These are phyloP conservation scores for Saccharomyces hybrid DNA, from an alignment of 1,139 yeast species.

Conservation along the genomic window DNA sequence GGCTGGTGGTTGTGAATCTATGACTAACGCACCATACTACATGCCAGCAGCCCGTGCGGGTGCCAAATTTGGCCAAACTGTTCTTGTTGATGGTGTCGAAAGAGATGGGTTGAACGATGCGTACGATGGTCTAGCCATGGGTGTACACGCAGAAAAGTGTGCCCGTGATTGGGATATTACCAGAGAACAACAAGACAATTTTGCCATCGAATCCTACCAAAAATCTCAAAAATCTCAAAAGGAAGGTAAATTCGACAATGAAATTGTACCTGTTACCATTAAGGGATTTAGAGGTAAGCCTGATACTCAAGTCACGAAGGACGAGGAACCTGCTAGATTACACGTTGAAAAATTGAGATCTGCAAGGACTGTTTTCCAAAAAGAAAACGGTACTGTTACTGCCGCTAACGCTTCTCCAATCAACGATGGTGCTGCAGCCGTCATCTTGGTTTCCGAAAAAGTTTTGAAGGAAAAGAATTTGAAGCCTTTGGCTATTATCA, in stretches of 20 bases:
- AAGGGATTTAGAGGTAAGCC: conserved; percentile 94
- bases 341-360: conserved; percentile 65
- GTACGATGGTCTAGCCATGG: conserved; percentile 82
- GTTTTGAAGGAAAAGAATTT: conserved; percentile 78
- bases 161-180: conserved; percentile 61
- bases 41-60: conserved; percentile 80
- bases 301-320: conserved; percentile 58
- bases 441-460: conserved; percentile 72
- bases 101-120: conserved; percentile 91
- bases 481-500: conserved; percentile 78
- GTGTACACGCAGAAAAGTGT: conserved; percentile 93
- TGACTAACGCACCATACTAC: conserved; percentile 94
- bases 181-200: conserved; percentile 66
- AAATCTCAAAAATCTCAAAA: conserved; percentile 76
- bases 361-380: conserved; percentile 90
- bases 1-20: conserved; percentile 96
- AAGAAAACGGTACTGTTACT: conserved; percentile 87
- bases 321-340: conserved; percentile 64
- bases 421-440: conserved; percentile 97
- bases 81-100: conserved; percentile 77
- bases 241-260: conserved; percentile 70
- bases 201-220: conserved; percentile 58
- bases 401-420: conserved; percentile 94
- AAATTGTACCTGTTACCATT: conserved; percentile 79
- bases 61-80: conserved; percentile 76